Evolutionary conservation across 2,329 filamentous ascomycete species (phyloP).

Genomic region (Trichophyton rubrum): DNA sequence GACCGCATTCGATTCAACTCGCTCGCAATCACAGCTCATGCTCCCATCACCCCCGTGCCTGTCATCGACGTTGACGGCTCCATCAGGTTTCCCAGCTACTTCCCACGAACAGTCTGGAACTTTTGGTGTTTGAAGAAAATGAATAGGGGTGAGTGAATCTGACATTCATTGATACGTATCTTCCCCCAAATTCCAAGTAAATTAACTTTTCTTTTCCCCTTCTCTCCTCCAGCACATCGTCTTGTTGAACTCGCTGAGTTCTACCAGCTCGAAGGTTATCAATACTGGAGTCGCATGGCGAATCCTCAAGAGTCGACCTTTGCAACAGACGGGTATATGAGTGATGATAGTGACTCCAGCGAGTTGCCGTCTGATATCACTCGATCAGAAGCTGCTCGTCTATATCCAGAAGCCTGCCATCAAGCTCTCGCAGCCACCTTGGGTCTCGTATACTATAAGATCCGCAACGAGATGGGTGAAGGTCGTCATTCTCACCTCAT

Average conservation of each 20-base stretch:
- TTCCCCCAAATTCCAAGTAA: background rate
- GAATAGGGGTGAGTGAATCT: constrained; percentile 25
- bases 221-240: constrained; percentile 24
- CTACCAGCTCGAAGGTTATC: constrained; percentile 29
- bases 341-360: constrained; percentile 29
- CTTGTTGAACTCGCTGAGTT: constrained; percentile 30
- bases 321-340: constrained; percentile 19
- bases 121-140: constrained; percentile 33
- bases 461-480: constrained; percentile 30
- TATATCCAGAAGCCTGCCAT: constrained; percentile 29
- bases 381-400: constrained; percentile 25
- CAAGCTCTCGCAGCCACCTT: constrained; percentile 29
- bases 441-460: constrained; percentile 31
- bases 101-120: constrained; percentile 29
- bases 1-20: constrained; percentile 31
- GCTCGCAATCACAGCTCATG: constrained; percentile 26
- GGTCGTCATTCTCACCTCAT: constrained; percentile 18
- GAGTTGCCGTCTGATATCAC: constrained; percentile 25
- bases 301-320: constrained; percentile 17
- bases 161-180: background rate
- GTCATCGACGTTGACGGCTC: constrained; percentile 25
- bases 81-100: constrained; percentile 26
- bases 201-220: constrained; percentile 4
- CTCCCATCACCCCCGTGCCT: constrained; percentile 28
- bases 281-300: constrained; percentile 29